phyloP scores from a whole-genome alignment of 192 early-diverging fungal species.

The Backusella mclennaniae region DNA sequence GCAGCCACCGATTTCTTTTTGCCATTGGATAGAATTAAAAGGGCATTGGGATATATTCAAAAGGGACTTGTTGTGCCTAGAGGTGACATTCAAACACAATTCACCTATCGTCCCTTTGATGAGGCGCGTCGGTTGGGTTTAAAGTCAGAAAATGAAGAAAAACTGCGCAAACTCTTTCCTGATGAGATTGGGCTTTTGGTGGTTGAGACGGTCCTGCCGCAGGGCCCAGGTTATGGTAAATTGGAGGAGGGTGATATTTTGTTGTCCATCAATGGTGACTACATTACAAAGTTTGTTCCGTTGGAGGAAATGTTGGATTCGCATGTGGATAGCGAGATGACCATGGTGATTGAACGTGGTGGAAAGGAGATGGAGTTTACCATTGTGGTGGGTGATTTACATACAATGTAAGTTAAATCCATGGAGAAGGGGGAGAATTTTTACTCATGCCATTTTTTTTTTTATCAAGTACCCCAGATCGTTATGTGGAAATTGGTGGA shows the following conservation, averaged over 20 bases:
- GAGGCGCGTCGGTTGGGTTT: slow-evolving; percentile 72
- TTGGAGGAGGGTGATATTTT: slow-evolving; percentile 81
- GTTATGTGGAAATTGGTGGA: slow-evolving; percentile 85
- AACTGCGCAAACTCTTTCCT: slow-evolving; percentile 55
- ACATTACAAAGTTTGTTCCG: slow-evolving; percentile 83
- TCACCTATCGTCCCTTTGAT: slow-evolving; percentile 74
- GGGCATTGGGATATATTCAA: slow-evolving; percentile 55
- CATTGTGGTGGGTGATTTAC: slow-evolving; percentile 67
- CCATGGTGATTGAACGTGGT: slow-evolving; percentile 67
- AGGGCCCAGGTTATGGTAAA: slow-evolving; percentile 62
- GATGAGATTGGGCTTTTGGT: slow-evolving; percentile 81
- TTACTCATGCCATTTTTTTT: not conserved
- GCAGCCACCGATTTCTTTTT: slow-evolving; percentile 88
- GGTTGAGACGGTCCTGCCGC: slow-evolving; percentile 70
- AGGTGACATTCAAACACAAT: slow-evolving; percentile 75
- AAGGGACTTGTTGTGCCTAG: slow-evolving; percentile 47
- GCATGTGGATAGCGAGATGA: slow-evolving; percentile 59
- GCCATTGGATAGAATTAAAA: slow-evolving; percentile 70
- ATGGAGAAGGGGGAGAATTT: not conserved
- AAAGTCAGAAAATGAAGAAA: slow-evolving; percentile 57
- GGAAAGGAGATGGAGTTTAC: slow-evolving; percentile 60
- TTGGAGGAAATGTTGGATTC: slow-evolving; percentile 71
- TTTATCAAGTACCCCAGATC: slow-evolving; percentile 64
- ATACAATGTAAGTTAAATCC: slow-evolving; percentile 50
- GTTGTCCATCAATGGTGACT: slow-evolving; percentile 62